Percentiles rank a stretch among this genome's conserved stretches.
phyloP scores from a whole-genome alignment of 2,329 filamentous ascomycete genomes.

The Neonectria sp. region DNA sequence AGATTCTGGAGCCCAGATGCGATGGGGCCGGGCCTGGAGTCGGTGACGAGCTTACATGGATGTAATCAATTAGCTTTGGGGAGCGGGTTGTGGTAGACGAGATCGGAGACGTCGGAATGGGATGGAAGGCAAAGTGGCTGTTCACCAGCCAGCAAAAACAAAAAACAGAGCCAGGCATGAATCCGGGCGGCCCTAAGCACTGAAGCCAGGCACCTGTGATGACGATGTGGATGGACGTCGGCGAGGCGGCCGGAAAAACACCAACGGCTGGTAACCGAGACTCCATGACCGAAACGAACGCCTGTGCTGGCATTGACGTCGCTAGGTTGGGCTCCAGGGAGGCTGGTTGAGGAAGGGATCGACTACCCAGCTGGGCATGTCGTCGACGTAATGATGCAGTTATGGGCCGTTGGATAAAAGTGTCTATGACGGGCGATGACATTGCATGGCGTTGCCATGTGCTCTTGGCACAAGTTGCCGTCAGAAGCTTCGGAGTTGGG shows the following conservation, averaged over 20 bases:
- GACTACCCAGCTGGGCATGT: conserved; percentile 23
- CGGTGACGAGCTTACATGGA: conserved; percentile 27
- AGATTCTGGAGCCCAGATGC: conserved; percentile 10
- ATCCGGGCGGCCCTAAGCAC: conserved; percentile 26
- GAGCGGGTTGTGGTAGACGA: conserved; percentile 2
- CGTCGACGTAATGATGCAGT: conserved; percentile 45
- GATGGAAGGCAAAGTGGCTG: not conserved
- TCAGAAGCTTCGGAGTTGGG: conserved; percentile 38
- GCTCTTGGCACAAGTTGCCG: conserved; percentile 32
- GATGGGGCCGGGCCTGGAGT: conserved; percentile 18
- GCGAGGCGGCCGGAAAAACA: conserved; percentile 31
- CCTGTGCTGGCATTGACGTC: conserved; percentile 30
- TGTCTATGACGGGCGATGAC: conserved; percentile 11
- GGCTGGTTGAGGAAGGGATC: conserved; percentile 43
- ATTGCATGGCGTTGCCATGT: conserved; percentile 22
- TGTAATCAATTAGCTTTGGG: conserved; percentile 28
- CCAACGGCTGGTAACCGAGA: conserved; percentile 37
- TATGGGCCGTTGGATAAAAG: conserved; percentile 4
- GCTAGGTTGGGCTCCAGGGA: conserved; percentile 33
- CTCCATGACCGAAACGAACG: conserved; percentile 28
- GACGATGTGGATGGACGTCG: conserved; percentile 29
- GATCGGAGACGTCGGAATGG: conserved; percentile 7
- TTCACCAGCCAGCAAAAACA: not conserved
- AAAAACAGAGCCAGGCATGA: conserved; percentile 8
- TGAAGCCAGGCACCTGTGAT: conserved; percentile 26